Base-by-base conservation (phyloP, 2,329 filamentous ascomycete species). In the Neopestalotiopsis sp. region DNA sequence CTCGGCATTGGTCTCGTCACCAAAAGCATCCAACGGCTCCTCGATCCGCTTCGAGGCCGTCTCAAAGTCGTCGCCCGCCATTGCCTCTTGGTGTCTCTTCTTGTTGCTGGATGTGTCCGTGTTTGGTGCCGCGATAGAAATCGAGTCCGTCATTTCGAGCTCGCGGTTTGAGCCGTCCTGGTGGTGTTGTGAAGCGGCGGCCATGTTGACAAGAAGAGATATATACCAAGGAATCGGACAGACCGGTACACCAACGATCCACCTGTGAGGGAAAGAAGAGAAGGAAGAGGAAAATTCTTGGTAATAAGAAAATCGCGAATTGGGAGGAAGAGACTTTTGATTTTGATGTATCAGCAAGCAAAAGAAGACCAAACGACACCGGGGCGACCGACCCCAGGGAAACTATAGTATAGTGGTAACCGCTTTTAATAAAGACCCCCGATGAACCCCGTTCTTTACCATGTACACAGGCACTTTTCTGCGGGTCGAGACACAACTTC, bases 1-100 rank as follows among this genome's bases (percentile, higher is more conserved):
- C 32, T 67, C 65, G 38, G 49, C 57, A 20, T 61, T 61, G n/a
- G 40, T 61, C 14, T 67, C 65, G 13, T 67, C 56, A 20, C 38
- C 53, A 49, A 67, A 61, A 34, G 59, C 59, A 34, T 61, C 59
- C 59, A 61, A 34, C 17, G 59, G 59, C 32, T 34, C 32, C 59
- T 61, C 59, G 34, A 61, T 40, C 13, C 59, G 59, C 32, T 61
- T 61, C 32, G 59, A 61, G 34, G 59, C 59, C 30, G 59, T 61
- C 17, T 61, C 59, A 20, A 34, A 30, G 17, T 61, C 59, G 32
- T 61, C 59, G 4, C 59, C 32, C 30, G 59, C n/a, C 34, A 34
- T 61, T 6, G 28, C 59, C 12, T 61, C 28, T 14, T 38, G 9
- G 13, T 61, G 30, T 10, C 34, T 38, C 32, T 61, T 61, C 12